Conservation (phyloP, 2,329 filamentous ascomycete genomes). For the Teratosphaeria destructans region DNA sequence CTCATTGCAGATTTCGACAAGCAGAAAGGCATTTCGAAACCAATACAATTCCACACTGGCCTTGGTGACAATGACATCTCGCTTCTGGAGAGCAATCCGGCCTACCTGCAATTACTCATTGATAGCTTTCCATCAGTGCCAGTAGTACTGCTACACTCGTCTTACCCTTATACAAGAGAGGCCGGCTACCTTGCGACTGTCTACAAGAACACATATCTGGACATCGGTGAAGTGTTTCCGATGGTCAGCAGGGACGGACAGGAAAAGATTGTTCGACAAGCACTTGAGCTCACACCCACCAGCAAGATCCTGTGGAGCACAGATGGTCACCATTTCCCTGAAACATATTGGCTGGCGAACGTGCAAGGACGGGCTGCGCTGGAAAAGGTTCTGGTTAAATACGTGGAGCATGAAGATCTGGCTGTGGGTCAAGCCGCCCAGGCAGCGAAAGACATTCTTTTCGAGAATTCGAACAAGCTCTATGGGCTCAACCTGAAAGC, state of each 20-base stretch:
- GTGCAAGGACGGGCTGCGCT: conserved; percentile 62
- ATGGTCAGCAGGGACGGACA: conserved; percentile 68
- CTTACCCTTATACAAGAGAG: conserved; percentile 72
- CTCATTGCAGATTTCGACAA: conserved; percentile 41
- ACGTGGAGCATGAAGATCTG: conserved; percentile 54
- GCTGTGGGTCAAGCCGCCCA: conserved; percentile 51
- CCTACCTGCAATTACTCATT: conserved; percentile 65
- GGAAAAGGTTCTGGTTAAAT: conserved; percentile 56
- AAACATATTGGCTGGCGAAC: conserved; percentile 65
- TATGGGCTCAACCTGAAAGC: conserved; percentile 46
- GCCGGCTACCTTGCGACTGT: conserved; percentile 67
- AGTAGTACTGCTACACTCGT: conserved; percentile 68
- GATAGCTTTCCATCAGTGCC: conserved; percentile 57
- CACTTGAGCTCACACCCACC: conserved; percentile 63
- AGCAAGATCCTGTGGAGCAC: conserved; percentile 73
- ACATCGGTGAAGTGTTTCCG: conserved; percentile 75
- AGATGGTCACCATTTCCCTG: conserved; percentile 68
- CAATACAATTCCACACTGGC: conserved; percentile 75
- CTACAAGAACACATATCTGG: conserved; percentile 71
- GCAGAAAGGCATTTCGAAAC: conserved; percentile 46
- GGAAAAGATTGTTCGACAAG: conserved; percentile 57
- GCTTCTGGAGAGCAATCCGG: conserved; percentile 59
- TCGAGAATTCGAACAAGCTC: conserved; percentile 65
- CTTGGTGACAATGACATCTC: conserved; percentile 71
- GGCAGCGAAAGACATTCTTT: conserved; percentile 58